Base-by-base conservation (phyloP, 805 yeast species). In the Groenewaldozyma salmanticensis region DNA sequence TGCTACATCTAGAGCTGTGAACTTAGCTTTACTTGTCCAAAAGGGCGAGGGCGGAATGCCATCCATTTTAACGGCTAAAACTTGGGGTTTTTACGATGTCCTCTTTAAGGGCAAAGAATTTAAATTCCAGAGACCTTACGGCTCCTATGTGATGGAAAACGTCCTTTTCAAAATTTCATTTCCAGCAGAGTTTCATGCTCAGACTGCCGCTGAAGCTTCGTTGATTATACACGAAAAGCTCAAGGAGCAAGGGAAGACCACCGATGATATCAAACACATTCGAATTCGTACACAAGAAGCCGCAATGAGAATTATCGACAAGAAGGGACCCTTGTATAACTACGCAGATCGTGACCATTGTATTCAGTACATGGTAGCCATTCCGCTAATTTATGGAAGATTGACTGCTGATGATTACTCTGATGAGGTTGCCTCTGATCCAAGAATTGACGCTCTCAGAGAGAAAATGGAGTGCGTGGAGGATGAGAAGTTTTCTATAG, bases 111-210 rank as follows among this genome's bases (percentile, higher is more conserved):
- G 77, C 27, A 52, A 72, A 42, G 66, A 65, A 33, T 74, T 75
- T 60, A 57, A 63, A 53, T 73, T 75, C 59, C 79, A 75, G 57
- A 65, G 77, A 47, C 62, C 60, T 17, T 74, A 64, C 48, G 77
- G 74, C 31, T 68, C 75, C 2, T 75, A 75, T 51, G 80, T 75
- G 13, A 75, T 75, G 81, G 80, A 75, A 57, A 75, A 75, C 51
- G 73, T 75, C 19, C 55, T 75, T 35, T 75, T 75, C 61, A 75
- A 75, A 60, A 75, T 75, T 49, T 74, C 79, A 1, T 75, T 68
- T 65, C 80, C 80, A 13, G 81, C 81, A 29, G 81, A 75, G 54
- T 75, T 75, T 58, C 81, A 75, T 54, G 78, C 79, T 6, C 81
- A 75, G 58, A 74, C 80, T 27, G 80, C 80, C 6, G 79, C 67